Evolutionary conservation across 106 monocot species (phyloP).

Genomic region (Acorus gramineus): DNA sequence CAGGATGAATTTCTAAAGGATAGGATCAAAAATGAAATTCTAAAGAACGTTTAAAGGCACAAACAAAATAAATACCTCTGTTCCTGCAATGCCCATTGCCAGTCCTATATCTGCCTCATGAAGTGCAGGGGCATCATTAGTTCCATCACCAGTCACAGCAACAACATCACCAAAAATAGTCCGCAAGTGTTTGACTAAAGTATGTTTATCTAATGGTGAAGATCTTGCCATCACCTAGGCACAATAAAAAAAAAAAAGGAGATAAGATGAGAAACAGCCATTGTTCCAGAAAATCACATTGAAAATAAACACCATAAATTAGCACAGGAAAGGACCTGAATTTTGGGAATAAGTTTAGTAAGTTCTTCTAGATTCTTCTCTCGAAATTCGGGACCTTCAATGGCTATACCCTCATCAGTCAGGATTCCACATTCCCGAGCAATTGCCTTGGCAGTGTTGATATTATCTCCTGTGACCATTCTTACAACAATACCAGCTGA

Average conservation of each 20-base stretch:
- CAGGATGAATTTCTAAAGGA: too few species aligned
- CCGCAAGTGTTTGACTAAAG: constrained; percentile 53
- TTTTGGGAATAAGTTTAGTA: constrained; percentile 42
- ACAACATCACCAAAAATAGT: constrained; percentile 52
- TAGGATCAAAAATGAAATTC: too few species aligned
- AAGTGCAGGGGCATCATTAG: constrained; percentile 77
- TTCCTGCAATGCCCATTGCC: constrained; percentile 78
- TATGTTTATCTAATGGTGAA: constrained; percentile 68
- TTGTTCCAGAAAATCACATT: background rate
- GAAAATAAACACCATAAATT: background rate
- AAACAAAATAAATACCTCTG: constrained; percentile 32
- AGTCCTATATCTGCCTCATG: constrained; percentile 75
- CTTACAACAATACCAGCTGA: constrained; percentile 63
- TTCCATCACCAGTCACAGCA: constrained; percentile 79
- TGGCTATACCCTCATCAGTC: constrained; percentile 50
- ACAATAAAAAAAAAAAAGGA: constrained; percentile 2
- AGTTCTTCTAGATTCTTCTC: constrained; percentile 38
- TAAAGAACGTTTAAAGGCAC: too few species aligned
- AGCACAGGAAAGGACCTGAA: constrained; percentile 30
- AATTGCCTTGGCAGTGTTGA: constrained; percentile 77
- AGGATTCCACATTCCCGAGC: constrained; percentile 72
- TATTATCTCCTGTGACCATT: constrained; percentile 83
- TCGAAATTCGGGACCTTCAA: constrained; percentile 72
- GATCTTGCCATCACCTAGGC: constrained; percentile 71
- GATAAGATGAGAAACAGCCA: background rate